Evolutionary conservation across 805 yeast species (phyloP), one percentile per base, ranked within the genome.

Genomic region (Kluyveromyces wickerhamii): DNA sequence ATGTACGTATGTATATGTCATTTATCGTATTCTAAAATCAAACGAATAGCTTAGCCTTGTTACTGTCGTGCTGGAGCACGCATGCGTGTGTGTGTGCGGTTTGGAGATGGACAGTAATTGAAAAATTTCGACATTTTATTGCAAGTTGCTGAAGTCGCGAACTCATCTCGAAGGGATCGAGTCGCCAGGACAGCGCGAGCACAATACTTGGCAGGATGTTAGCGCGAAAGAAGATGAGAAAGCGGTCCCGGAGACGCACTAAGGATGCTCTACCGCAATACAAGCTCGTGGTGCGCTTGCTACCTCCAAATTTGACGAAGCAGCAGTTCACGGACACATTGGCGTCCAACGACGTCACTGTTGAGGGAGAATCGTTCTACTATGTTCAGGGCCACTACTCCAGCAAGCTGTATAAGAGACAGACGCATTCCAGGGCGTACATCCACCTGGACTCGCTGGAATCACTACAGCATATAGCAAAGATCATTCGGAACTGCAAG

Each of bases 371-470:
- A 19, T 40, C 49, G 20, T 57, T 57, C 33, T 52, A 52, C 29
- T 49, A 48, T 40, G 58, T 56, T 16, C 59, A 59, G 27, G 62
- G 62, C 4, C 43, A 41, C n/a, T 41, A 40, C 19, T 34, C 53
- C 10, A 37, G 35, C 4, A 53, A 47, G 17, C 42, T 48, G 4
- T 63, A 60, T 35, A 62, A 63, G 28, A 51, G 49, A n/a, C 66
- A 72, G 2, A 51, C 49, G 3, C 62, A 49, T 38, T 62, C 73
- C 5, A 54, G 74, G 27, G 67, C 67, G 3, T 71, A 71, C 43
- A 43, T 65, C 12, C 49, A 52, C 12, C 66, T 71, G 37, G 53
- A 56, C 24, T 45, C 47, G 6, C 42, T 48, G 27, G 54, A 48
- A 2, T 40, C 44, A 9, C 34, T 67, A 17, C 48, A 50, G 16